Evolutionary conservation across 176 grass and related monocot species (phyloP).

Genomic region (Raddia distichophylla): DNA sequence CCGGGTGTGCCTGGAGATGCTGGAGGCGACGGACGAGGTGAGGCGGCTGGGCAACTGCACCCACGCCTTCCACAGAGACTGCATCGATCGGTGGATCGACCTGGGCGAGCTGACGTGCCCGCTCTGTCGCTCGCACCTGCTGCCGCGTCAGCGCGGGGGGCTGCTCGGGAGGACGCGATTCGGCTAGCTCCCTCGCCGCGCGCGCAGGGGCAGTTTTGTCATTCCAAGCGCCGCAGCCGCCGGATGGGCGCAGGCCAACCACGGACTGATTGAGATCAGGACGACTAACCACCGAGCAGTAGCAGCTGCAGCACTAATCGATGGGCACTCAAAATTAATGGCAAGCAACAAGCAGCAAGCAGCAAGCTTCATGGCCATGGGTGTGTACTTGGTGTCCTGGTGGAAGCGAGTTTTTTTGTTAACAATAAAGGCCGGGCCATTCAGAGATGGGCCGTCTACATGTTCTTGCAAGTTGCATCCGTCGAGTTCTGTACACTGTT

Average conservation of each 20-base stretch:
- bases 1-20: constrained; percentile 72
- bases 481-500: background rate
- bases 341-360: too few species aligned
- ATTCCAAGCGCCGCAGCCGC: constrained; percentile 6
- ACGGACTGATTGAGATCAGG: constrained; percentile 37
- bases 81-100: constrained; percentile 88
- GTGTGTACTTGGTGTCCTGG: constrained; percentile 23
- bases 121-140: constrained; percentile 59
- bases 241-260: constrained; percentile 33
- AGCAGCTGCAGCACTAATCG: constrained; percentile 16
- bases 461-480: background rate
- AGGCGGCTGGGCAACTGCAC: constrained; percentile 71
- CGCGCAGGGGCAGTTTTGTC: background rate
- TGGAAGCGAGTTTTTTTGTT: background rate
- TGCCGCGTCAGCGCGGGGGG: constrained; percentile 39
- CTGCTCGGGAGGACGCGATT: constrained; percentile 27
- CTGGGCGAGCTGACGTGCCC: constrained; percentile 68
- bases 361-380: background rate
- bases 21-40: constrained; percentile 60
- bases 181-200: background rate
- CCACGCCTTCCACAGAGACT: constrained; percentile 71
- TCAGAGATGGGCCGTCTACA: background rate
- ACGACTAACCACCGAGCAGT: constrained; percentile 36
- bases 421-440: background rate
- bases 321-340: constrained; percentile 11